A percentile compares a stretch with the other conserved stretches of the same genome.
Evolutionary conservation across 2,329 filamentous ascomycete genomes (phyloP).

Genomic region (Fusarium marasasianum): DNA sequence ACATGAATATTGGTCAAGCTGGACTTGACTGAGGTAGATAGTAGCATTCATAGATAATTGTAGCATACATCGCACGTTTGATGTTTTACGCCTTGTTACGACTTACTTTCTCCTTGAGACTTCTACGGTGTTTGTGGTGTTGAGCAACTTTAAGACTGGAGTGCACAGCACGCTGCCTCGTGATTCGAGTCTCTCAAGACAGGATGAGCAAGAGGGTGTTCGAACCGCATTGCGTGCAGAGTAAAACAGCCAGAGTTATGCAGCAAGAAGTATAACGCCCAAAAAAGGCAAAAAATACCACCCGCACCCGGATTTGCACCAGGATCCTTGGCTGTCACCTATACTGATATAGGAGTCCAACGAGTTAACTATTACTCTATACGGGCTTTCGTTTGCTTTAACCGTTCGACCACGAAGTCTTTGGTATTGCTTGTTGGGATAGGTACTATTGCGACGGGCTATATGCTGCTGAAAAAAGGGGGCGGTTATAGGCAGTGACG

Average conservation of each 20-base stretch:
- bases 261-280: neutral
- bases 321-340: conserved; percentile 49
- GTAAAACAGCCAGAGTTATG: neutral
- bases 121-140: neutral
- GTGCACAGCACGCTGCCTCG: neutral
- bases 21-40: conserved; percentile 23
- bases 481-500: conserved; percentile 26
- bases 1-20: conserved; percentile 12
- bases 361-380: conserved; percentile 51
- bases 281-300: conserved; percentile 26
- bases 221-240: neutral
- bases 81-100: neutral
- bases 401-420: conserved; percentile 37
- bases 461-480: conserved; percentile 11
- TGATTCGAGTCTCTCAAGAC: neutral
- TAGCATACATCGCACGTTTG: neutral
- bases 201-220: neutral
- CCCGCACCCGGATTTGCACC: conserved; percentile 51
- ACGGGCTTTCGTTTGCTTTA: conserved; percentile 39
- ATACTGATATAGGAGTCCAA: conserved; percentile 48
- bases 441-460: conserved; percentile 5
- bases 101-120: neutral
- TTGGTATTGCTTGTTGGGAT: conserved; percentile 21
- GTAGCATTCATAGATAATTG: neutral
- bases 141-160: neutral